Evolutionary conservation across 1,139 yeast genomes (phyloP), one percentile per base, ranked within the genome.

Genomic region (Pichia sp.): DNA sequence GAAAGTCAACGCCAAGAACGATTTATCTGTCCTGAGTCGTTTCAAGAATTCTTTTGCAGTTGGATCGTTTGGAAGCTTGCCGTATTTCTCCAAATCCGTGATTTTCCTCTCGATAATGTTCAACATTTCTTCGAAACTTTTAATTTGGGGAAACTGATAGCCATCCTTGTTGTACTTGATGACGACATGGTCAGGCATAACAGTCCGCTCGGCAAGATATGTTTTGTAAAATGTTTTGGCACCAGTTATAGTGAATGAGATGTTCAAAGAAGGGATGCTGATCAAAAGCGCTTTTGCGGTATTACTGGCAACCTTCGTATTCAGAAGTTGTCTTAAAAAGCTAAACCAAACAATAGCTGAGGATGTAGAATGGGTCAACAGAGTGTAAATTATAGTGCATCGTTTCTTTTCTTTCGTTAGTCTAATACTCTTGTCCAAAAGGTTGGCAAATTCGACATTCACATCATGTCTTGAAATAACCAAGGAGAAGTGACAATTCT

Each of bases 391-490:
- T 5, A 58, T 16, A 3, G 78, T 71, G 41, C 66, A 64, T 1
- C 55, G 57, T 21, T 55, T 56, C 3, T 58, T 54, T 2, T 45
- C 53, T 45, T 60, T 73, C 12, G 78, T 77, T 50, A 71, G 67
- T 6, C 86, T 65, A 18, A 89, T 70, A 0, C 93, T 76, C 61
- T 87, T 84, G 62, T 90, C 96, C 44, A 84, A 68, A 1, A 78
- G 66, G 45, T 86, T 87, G 62, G 84, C 87, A 45, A 87, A 73
- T 25, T 70, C 74, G 3, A 84, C 80, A 1, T 63, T 61, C 12
- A 74, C 65, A 23, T 61, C 60, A 12, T 50, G 48, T 13, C 48
- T 51, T 2, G 64, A 57, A 5, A 65, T 39, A 3, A 58, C 54
- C 6, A 65, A 44, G 39, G 62, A 62, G 51, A 63, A 63, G 19